Percentiles rank a stretch among this genome's conserved stretches.
These are phyloP conservation scores for Scleroderma citrinum DNA, from an alignment of 768 basidiomycete genomes.

Conservation along the genomic window DNA sequence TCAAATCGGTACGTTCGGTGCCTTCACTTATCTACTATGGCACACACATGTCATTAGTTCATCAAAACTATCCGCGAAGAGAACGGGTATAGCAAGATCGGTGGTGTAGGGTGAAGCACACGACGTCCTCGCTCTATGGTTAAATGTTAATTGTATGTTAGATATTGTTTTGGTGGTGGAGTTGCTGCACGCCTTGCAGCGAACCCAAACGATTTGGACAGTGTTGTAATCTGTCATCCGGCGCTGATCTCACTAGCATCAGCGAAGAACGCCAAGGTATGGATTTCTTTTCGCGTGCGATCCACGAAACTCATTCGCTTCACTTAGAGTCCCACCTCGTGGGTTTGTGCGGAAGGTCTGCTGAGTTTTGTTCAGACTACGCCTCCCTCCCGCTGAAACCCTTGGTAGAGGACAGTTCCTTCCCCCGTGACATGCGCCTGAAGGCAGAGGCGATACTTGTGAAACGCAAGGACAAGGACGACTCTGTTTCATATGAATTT, in stretches of 20 bases:
- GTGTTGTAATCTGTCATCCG: conserved; percentile 39
- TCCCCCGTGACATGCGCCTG: conserved; percentile 20
- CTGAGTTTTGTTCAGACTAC: background rate
- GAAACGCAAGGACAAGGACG: conserved; percentile 21
- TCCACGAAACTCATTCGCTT: background rate
- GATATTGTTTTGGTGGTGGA: conserved; percentile 35
- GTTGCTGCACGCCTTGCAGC: conserved; percentile 24
- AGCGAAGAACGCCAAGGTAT: conserved; percentile 30
- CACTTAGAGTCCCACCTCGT: conserved; percentile 22
- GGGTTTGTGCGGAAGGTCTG: conserved; percentile 35
- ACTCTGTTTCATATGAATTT: conserved; percentile 32
- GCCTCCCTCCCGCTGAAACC: background rate
- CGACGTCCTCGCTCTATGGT: background rate
- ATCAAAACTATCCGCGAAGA: conserved; percentile 32
- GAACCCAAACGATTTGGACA: conserved; percentile 27
- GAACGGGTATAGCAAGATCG: conserved; percentile 36
- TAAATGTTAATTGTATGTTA: conserved; percentile 9
- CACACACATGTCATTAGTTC: conserved; percentile 22
- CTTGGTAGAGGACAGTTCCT: conserved; percentile 28
- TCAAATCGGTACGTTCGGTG: conserved; percentile 15
- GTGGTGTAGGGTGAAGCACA: conserved; percentile 33
- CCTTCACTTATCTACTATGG: background rate
- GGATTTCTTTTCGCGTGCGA: background rate
- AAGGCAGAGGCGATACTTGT: conserved; percentile 27
- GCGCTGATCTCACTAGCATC: conserved; percentile 22